Base-by-base conservation (phyloP, 352 stramenopile genomes). In the Globisporangium cystogenes region DNA sequence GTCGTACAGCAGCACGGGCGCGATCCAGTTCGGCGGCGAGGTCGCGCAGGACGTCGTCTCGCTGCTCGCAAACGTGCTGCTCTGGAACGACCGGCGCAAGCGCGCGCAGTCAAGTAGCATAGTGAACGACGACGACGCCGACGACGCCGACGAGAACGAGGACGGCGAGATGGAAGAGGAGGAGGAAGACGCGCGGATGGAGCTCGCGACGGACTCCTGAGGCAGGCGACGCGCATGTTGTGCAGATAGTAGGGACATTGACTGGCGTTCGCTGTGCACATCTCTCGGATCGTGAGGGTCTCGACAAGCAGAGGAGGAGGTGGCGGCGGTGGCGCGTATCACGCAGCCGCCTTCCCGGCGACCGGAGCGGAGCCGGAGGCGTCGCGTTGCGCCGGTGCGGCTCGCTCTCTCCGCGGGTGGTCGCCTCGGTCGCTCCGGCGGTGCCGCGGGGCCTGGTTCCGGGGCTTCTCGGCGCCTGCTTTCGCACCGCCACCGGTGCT, bases 1-100 rank as follows among this genome's bases (percentile, higher is more conserved):
- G 15, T 67, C 70, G 29, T 95, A 95, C 49, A 60, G 77, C 8
- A 65, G 68, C 18, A 76, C 69, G 0, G 66, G 64, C 16, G 79
- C 74, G 21, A 89, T 95, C 54, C 72, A 88, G 64, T 95, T 95
- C 48, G 80, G 80, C 39, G 67, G 74, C 18, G 70, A 88, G 57
- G 80, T 95, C 3, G 81, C 84, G 11, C 81, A 90, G 48, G 82
- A 95, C 50, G 78, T 95, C 6, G 78, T 92, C 21, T 51, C 70
- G 7, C 50, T 91, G 21, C 69, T 95, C 27, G 74, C 76, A 8
- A 76, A 82, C 36, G 43, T 95, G 39, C 60, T 95, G 48, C 58
- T 70, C 36, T 92, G 82, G 82, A 70, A 95, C 47, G 58, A 66
- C n/a, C 55, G 48, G 14, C 72, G 77, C 36, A 82, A 82, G 61